A percentile compares a stretch with the other conserved stretches of the same genome.
phyloP scores from a whole-genome alignment of 441 rosid species.

The Corymbia citriodora region DNA sequence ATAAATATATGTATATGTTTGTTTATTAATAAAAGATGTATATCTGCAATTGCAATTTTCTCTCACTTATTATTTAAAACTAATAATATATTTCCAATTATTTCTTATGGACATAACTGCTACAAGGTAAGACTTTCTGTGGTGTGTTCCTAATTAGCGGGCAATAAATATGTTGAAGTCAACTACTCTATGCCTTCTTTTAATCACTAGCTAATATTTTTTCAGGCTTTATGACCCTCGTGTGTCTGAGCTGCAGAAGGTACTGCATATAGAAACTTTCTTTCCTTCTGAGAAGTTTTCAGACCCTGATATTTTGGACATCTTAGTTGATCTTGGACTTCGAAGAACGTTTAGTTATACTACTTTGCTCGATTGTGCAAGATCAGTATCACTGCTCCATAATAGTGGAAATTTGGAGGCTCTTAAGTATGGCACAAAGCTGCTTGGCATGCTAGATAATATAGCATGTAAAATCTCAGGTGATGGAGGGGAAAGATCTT shows the following conservation, averaged over 20 bases:
- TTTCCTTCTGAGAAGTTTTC: slow-evolving; percentile 83
- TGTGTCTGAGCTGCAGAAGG: slow-evolving; percentile 53
- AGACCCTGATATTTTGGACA: slow-evolving; percentile 72
- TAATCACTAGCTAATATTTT: slow-evolving; percentile 16
- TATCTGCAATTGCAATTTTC: not conserved
- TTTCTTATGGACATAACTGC: not conserved
- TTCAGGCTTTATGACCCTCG: slow-evolving; percentile 98
- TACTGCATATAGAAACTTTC: slow-evolving; percentile 72
- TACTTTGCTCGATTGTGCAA: slow-evolving; percentile 90
- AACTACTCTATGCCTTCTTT: not conserved
- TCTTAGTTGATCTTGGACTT: slow-evolving; percentile 77
- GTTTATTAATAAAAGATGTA: not conserved
- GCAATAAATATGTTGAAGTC: not conserved
- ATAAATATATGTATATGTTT: not conserved
- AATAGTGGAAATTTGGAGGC: slow-evolving; percentile 61
- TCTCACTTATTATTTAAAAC: not conserved
- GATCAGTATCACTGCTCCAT: slow-evolving; percentile 61
- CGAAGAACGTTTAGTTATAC: slow-evolving; percentile 53
- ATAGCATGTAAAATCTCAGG: slow-evolving; percentile 54
- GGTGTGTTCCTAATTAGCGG: not conserved
- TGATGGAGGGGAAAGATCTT: slow-evolving; percentile 28
- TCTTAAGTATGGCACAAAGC: slow-evolving; percentile 49
- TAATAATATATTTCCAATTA: not conserved
- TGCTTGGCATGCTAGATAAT: slow-evolving; percentile 53
- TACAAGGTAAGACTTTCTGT: not conserved